These are phyloP conservation scores for Cryptococcus hybrid DNA, from an alignment of 1,284 basidiomycete species.

Conservation along the genomic window DNA sequence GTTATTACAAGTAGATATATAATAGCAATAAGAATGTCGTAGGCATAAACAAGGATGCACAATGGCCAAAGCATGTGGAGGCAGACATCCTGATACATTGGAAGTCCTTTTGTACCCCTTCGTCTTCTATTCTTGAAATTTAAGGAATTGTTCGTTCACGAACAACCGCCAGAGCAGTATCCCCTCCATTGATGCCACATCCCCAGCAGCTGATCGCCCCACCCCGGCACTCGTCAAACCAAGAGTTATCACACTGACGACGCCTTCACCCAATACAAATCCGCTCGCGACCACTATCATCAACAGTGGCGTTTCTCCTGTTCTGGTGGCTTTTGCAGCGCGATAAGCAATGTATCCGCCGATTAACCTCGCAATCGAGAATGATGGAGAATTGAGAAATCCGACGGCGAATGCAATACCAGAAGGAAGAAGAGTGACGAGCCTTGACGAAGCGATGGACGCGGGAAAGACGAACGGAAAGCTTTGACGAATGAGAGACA, in stretches of 20 bases:
- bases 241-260: slow-evolving; percentile 78
- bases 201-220: slow-evolving; percentile 73
- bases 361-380: slow-evolving; percentile 85
- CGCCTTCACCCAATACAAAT: slow-evolving; percentile 89
- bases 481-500: slow-evolving; percentile 67
- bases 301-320: slow-evolving; percentile 60
- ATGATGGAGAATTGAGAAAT: slow-evolving; percentile 93
- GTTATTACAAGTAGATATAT: too few relatives aligned
- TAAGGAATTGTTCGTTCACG: background rate
- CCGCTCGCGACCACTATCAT: slow-evolving; percentile 89
- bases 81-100: too few relatives aligned
- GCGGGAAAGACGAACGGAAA: slow-evolving; percentile 51
- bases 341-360: slow-evolving; percentile 77
- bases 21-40: too few relatives aligned
- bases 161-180: slow-evolving; percentile 47
- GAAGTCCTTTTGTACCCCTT: too few relatives aligned
- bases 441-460: slow-evolving; percentile 53
- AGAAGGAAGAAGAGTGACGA: slow-evolving; percentile 71
- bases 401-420: slow-evolving; percentile 77
- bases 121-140: too few relatives aligned
- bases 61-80: too few relatives aligned
- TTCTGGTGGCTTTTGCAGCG: slow-evolving; percentile 55
- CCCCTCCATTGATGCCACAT: slow-evolving; percentile 66
- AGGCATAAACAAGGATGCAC: too few relatives aligned
- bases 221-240: slow-evolving; percentile 71